Evolutionary conservation across 768 basidiomycete genomes (phyloP).

Genomic region (Amanita jacksonii): DNA sequence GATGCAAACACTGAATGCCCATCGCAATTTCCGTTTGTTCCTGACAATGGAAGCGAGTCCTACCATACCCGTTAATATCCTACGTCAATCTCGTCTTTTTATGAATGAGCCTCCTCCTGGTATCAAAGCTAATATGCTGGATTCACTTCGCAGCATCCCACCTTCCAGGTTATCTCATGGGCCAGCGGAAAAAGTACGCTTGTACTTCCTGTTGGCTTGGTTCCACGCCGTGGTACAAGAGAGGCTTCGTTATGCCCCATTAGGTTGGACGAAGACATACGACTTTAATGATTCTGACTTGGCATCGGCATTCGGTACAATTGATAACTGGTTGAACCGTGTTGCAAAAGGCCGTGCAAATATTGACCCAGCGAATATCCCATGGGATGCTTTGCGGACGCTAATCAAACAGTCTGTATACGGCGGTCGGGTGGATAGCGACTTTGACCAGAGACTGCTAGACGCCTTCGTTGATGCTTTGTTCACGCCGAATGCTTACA

Average conservation of each 20-base stretch:
- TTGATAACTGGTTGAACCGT: conserved; percentile 80
- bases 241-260: conserved; percentile 87
- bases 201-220: conserved; percentile 97
- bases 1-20: conserved; percentile 81
- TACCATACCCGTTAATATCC: conserved; percentile 90
- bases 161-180: conserved; percentile 69
- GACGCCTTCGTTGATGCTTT: conserved; percentile 89
- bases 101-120: conserved; percentile 99
- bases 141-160: conserved; percentile 72
- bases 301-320: conserved; percentile 83
- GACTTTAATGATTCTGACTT: conserved; percentile 99
- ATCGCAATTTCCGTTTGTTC: conserved; percentile 92
- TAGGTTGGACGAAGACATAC: conserved; percentile 95
- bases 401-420: conserved; percentile 96
- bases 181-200: conserved; percentile 83
- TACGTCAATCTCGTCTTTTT: conserved; percentile 90
- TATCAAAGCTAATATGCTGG: conserved; percentile 90
- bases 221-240: conserved; percentile 99
- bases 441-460: conserved; percentile 88
- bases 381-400: conserved; percentile 91
- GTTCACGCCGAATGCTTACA: conserved; percentile 84
- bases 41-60: conserved; percentile 97
- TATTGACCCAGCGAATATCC: conserved; percentile 84
- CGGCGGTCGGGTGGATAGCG: conserved; percentile 88
- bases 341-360: conserved; percentile 85